Evolutionary conservation across 176 grass and related monocot species (phyloP), one percentile per base, ranked within the genome.

Genomic region (Phyllostachys edulis): DNA sequence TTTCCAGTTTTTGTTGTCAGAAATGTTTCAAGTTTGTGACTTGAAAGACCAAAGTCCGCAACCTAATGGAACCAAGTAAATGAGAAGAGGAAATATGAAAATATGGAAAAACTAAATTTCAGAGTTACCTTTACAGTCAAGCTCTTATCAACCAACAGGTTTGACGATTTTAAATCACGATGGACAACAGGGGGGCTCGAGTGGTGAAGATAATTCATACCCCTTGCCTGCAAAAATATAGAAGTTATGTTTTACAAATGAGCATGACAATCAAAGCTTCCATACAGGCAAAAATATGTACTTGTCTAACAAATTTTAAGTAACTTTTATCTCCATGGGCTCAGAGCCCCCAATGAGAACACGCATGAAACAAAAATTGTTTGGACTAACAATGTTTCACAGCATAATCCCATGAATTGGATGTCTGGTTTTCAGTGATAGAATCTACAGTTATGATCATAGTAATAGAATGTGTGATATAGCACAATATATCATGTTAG

Each of bases 121-220:
- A 34, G 32, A 17, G 3, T 47, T 77, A 98, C 96, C 93, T 95
- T 98, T 21, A 95, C 93, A 54, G 87, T 98, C 96, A 93, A 98
- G 85, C 93, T 98, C 89, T 93, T 98, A 77, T 98, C 96, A 55
- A 98, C 96, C 88, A 98, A 90, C 67, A 98, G 84, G 84, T 98
- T 98, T 49, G 93, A 93, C 4, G 93, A 95, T 82, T 98, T 98
- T 47, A 98, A 60, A 93, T 98, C 96, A 80, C 96, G 91, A 79
- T 98, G 96, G 51, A 98, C 85, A 60, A 98, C 77, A 65, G 82
- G 91, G 46, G 96, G 96, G 67, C 75, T 90, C 70, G 50, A 93
- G 83, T 81, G 78, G 76, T 98, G 96, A 87, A 98, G 93, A 95
- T 98, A 98, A 90, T 93, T 98, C 93, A 98, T 95, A 39, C 96